phyloP scores from a whole-genome alignment of 2,329 filamentous ascomycete species.

The Pseudopyricularia javanii region DNA sequence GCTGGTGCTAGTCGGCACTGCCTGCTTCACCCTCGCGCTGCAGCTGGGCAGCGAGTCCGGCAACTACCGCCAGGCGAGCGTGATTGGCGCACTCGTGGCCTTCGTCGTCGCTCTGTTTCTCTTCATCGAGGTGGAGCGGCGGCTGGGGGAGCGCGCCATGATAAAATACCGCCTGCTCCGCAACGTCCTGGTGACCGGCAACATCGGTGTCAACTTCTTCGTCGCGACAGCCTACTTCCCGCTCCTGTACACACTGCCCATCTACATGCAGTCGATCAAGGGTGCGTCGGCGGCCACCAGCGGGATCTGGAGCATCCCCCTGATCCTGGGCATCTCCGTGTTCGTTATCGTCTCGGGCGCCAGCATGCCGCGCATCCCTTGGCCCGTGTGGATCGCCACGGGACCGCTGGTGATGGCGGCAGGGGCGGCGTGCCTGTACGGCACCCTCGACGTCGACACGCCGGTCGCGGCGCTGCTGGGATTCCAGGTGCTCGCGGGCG shows the following conservation, averaged over 20 bases:
- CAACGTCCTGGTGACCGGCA: not conserved
- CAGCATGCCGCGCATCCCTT: not conserved
- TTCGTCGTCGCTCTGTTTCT: not conserved
- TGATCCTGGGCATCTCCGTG: not conserved
- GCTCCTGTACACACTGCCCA: not conserved
- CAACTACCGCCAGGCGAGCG: not conserved
- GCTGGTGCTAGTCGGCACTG: not conserved
- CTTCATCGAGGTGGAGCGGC: not conserved
- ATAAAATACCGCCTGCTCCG: not conserved
- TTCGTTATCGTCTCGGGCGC: not conserved
- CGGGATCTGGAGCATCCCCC: not conserved
- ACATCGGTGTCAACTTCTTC: not conserved
- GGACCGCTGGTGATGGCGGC: not conserved
- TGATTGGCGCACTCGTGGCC: not conserved
- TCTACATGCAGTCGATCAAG: not conserved
- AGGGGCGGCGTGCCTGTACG: not conserved
- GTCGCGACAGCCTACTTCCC: not conserved
- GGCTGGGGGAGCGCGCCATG: not conserved
- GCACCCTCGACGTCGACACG: not conserved
- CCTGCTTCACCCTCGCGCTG: conserved; percentile 1
- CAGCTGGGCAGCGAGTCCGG: not conserved
- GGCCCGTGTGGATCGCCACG: not conserved
- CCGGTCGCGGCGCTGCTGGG: not conserved
- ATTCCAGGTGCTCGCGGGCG: not conserved
- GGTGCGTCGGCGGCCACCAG: not conserved